These are phyloP conservation scores for Magnaporthiopsis incrustans DNA, from an alignment of 2,329 filamentous ascomycete species.

Conservation along the genomic window DNA sequence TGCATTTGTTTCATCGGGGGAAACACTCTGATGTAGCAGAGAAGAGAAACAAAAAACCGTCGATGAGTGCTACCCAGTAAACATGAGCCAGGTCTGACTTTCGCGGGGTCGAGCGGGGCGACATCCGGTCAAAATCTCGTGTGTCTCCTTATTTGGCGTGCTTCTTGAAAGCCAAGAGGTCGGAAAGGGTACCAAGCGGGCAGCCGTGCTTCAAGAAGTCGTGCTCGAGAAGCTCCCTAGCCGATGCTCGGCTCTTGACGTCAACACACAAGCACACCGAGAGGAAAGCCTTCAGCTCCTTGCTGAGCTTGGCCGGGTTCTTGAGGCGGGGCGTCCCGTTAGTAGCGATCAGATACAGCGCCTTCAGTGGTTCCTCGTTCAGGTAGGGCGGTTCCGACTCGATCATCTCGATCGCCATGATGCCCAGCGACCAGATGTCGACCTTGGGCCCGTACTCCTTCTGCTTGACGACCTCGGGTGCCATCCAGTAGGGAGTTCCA, in stretches of 20 bases:
- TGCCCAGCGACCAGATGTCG: conserved; percentile 97
- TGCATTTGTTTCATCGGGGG: not conserved
- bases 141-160: conserved; percentile 45
- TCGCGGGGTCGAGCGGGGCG: not conserved
- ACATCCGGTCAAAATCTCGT: not conserved
- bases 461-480: conserved; percentile 97
- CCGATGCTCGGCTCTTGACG: conserved; percentile 87
- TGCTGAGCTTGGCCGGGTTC: conserved; percentile 96
- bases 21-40: not conserved
- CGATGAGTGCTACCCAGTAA: not conserved
- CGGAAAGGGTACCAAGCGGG: conserved; percentile 70
- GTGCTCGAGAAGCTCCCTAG: conserved; percentile 79
- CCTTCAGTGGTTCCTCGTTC: conserved; percentile 96
- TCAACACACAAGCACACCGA: conserved; percentile 95
- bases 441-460: conserved; percentile 98
- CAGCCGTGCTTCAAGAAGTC: conserved; percentile 94
- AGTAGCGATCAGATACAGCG: conserved; percentile 93
- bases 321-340: conserved; percentile 95
- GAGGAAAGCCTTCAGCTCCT: conserved; percentile 95
- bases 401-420: conserved; percentile 99
- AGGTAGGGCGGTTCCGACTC: conserved; percentile 96
- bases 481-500: conserved; percentile 99
- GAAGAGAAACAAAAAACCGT: not conserved
- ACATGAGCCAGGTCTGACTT: not conserved
- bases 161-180: conserved; percentile 82